Evolutionary conservation across 2,329 filamentous ascomycete genomes (phyloP).

Genomic region (Trichoderma atroviride): DNA sequence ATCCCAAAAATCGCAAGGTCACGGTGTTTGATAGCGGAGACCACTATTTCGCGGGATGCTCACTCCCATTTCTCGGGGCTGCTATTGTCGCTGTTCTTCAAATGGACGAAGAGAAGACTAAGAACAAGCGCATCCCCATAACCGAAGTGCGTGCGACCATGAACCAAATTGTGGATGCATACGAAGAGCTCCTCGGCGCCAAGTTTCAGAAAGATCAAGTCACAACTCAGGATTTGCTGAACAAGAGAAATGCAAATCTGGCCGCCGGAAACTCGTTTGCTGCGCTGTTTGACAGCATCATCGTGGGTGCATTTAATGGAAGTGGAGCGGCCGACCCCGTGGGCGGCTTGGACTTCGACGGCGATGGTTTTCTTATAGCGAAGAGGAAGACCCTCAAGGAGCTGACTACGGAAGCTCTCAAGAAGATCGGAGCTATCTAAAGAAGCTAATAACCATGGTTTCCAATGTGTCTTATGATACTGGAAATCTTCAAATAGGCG

Average conservation of each 20-base stretch:
- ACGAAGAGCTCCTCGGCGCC: neutral
- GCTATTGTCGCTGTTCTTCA: constrained; percentile 12
- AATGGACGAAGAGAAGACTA: constrained; percentile 22
- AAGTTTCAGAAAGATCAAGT: neutral
- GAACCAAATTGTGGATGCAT: neutral
- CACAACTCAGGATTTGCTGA: neutral
- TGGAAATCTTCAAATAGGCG: neutral
- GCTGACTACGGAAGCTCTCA: neutral
- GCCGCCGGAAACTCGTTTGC: neutral
- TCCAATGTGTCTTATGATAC: neutral
- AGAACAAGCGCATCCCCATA: constrained; percentile 20
- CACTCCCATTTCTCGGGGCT: constrained; percentile 3
- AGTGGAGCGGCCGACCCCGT: neutral
- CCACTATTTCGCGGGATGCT: neutral
- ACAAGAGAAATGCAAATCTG: neutral
- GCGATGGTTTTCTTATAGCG: neutral
- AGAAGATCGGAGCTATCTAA: neutral
- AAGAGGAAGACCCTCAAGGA: neutral
- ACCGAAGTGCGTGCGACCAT: constrained; percentile 15
- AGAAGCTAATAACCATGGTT: neutral
- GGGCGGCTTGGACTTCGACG: neutral
- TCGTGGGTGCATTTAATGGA: neutral
- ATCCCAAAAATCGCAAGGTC: neutral
- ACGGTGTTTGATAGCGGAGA: neutral
- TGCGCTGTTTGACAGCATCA: neutral